phyloP scores from a whole-genome alignment of 106 monocot genomes.

The Dioscorea dumetorum region DNA sequence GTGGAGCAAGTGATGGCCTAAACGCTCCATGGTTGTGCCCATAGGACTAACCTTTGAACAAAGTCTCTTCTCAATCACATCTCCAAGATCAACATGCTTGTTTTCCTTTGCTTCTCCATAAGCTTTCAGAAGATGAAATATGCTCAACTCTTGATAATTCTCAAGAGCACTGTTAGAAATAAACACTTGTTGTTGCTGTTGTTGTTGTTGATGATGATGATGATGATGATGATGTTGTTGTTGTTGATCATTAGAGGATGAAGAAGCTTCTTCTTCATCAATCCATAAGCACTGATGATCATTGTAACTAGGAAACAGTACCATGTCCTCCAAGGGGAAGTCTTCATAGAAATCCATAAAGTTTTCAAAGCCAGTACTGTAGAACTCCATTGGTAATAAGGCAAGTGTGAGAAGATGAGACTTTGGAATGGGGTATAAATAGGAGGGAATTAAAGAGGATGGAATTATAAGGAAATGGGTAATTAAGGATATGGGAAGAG shows the following conservation, averaged over 20 bases:
- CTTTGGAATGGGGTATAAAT: not conserved
- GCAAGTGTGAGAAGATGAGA: not conserved
- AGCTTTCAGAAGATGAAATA: conserved; percentile 17
- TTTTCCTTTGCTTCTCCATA: conserved; percentile 12
- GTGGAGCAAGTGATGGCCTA: conserved; percentile 1
- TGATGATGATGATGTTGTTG: no score
- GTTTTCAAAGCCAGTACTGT: not conserved
- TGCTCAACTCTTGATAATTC: not conserved
- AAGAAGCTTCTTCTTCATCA: not conserved
- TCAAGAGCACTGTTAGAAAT: not conserved
- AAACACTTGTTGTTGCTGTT: no score
- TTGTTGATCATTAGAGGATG: not conserved
- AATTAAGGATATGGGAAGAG: not conserved
- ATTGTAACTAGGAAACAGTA: not conserved
- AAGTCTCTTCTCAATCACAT: conserved; percentile 7
- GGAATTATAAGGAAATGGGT: not conserved
- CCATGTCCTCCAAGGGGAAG: not conserved
- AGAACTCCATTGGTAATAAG: not conserved
- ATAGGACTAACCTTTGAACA: conserved; percentile 4
- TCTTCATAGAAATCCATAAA: not conserved
- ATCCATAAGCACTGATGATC: not conserved
- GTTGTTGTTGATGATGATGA: no score
- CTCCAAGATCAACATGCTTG: not conserved
- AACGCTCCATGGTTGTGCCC: conserved; percentile 14
- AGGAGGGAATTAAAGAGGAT: conserved; percentile 1